These are phyloP conservation scores for Russula vinacea DNA, from an alignment of 768 basidiomycete genomes.

Conservation along the genomic window DNA sequence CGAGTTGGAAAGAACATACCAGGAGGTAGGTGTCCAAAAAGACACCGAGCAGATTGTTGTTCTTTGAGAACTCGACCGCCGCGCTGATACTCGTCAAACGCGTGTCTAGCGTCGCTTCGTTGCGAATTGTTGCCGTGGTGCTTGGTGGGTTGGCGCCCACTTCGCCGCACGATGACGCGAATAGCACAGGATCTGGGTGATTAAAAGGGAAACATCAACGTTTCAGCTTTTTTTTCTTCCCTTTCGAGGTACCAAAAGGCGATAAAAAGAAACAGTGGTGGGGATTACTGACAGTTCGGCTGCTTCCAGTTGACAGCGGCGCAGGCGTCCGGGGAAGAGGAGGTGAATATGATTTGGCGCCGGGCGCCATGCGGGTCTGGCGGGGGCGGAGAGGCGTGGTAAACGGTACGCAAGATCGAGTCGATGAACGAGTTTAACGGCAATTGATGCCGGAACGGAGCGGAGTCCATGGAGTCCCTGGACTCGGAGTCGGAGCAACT, in stretches of 20 bases:
- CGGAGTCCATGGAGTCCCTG: conserved; percentile 40
- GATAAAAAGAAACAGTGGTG: background rate
- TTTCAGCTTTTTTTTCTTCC: background rate
- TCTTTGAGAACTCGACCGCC: conserved; percentile 89
- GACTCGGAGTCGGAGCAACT: conserved; percentile 28
- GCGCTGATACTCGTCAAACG: conserved; percentile 72
- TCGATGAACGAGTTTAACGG: conserved; percentile 84
- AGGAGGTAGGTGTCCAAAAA: conserved; percentile 84
- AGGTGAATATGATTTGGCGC: conserved; percentile 86
- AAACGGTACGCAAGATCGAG: conserved; percentile 78
- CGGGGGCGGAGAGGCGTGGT: conserved; percentile 55
- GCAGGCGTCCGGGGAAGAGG: conserved; percentile 87
- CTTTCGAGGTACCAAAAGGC: conserved; percentile 7
- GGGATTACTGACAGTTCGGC: conserved; percentile 76
- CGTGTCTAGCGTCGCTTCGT: conserved; percentile 45
- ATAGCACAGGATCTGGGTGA: conserved; percentile 85
- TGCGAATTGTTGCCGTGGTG: conserved; percentile 39
- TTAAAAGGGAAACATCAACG: background rate
- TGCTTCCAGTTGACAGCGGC: conserved; percentile 98
- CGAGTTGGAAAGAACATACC: conserved; percentile 47
- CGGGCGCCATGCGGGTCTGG: conserved; percentile 50
- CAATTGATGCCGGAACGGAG: conserved; percentile 49
- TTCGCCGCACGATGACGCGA: conserved; percentile 84
- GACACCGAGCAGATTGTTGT: conserved; percentile 90
- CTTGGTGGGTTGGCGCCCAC: conserved; percentile 40